These are phyloP conservation scores for Parsonsia alboflavescens DNA, from an alignment of 257 asterid genomes.

Conservation along the genomic window DNA sequence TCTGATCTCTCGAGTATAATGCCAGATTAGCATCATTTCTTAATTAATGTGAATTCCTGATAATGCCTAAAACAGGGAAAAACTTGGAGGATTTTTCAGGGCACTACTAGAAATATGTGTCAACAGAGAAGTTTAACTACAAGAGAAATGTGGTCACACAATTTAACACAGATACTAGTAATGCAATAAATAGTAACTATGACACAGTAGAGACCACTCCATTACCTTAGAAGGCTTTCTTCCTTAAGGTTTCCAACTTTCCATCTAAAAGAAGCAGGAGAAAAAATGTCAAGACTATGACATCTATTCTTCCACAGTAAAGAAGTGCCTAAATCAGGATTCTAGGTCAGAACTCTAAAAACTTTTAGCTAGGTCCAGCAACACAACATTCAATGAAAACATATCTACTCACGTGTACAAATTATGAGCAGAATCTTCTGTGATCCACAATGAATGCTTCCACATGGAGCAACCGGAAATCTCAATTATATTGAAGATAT, in stretches of 20 bases:
- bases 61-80: background rate
- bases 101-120: background rate
- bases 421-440: background rate
- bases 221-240: constrained; percentile 5
- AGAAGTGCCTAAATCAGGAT: background rate
- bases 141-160: background rate
- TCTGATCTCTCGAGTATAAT: background rate
- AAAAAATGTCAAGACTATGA: constrained; percentile 4
- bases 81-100: background rate
- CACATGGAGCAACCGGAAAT: background rate
- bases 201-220: background rate
- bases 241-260: constrained; percentile 5
- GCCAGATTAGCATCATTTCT: background rate
- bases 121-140: background rate
- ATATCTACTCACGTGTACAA: background rate
- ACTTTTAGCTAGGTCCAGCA: background rate
- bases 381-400: background rate
- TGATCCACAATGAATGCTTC: background rate
- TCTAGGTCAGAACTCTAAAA: background rate
- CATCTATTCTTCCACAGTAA: background rate
- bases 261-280: constrained; percentile 5
- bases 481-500: background rate
- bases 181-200: background rate
- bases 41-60: background rate
- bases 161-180: background rate